Base-by-base conservation (phyloP, 192 early-diverging fungal genomes). In the Chytriomyces confervae region DNA sequence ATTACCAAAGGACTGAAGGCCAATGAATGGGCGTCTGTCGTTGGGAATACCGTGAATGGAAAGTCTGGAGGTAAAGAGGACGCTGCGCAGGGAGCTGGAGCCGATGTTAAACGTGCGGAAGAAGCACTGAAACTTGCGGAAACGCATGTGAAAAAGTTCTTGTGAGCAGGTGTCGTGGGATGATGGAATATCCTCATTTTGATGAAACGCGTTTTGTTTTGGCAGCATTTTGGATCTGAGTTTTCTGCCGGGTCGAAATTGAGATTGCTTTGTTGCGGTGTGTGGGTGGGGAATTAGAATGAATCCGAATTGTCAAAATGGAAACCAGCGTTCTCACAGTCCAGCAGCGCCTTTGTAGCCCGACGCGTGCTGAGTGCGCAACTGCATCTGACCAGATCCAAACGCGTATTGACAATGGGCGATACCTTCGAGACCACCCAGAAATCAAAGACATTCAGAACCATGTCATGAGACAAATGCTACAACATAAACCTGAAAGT, bases 31-130 rank as follows among this genome's bases (percentile, higher is more conserved):
- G 94, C 95, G 18, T 86, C 88, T 23, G 92, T 91, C 44, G 95
- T 98, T n/a, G 80, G 89, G 29, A 85, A 91, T 66, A 87, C 90
- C 36, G 86, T 99, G 62, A 95, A 94, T 43, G 97, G 97, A 71
- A 95, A 95, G 84, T 92, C 91, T 72, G 97, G 97, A 48, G 97
- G 97, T 64, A 97, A 96, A 77, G 95, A 96, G 61, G 95, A 95
- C 65, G 79, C 94, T 72, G 97, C 97, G 45, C 95, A 95, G 75
- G 97, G 97, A 18, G 91, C 91, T 66, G 97, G 96, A 46, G 84
- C 88, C 51, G 86, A 92, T 36, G 69, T 89, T 16, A 84, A 80
- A 66, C 83, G 85, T 69, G 82, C 93, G 27, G 89, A 91, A 62
- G 92, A 94, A 79, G 96, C 95, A 27, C 75, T 95, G 9, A 82